Base-by-base conservation (phyloP, 1,139 yeast species). In the Geotrichum australiense region DNA sequence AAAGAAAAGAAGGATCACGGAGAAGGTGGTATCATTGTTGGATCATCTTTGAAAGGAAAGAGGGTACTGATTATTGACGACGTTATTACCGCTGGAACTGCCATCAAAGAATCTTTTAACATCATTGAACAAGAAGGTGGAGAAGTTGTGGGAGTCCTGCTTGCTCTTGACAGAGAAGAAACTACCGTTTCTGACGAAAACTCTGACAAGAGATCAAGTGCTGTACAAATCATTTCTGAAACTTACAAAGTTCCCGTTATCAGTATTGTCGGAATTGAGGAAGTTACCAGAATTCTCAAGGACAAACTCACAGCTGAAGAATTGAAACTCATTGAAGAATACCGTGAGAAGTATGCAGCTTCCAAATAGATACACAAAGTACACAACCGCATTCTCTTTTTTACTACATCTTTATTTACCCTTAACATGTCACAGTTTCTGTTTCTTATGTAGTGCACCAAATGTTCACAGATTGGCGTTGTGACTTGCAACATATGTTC, bases 61-160 rank as follows among this genome's bases (percentile, higher is more conserved):
- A 73, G 71, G 49, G 76, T 87, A 25, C 69, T 91, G 56, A 82
- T 91, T 55, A 86, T 91, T 51, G 98, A 91, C 63, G 98, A 91
- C 57, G 97, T 91, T 39, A 89, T 91, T 78, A 91, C 97, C 47
- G 97, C 98, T 2, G 98, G 98, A 30, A 91, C 97, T 46, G 98
- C 98, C 42, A 87, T 89, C 60, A 83, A 82, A 56, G 97, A 91
- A 65, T 96, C 97, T 0, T 83, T 86, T 53, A 78, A 73, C 41
- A 83, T 91, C 55, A 86, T 91, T 55, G 69, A 69, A 20, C 68
- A 60, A 21, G 91, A 80, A 54, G 69, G 76, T 33, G 98, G 96
- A 41, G 58, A 67, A 18, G 82, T 86, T 25, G 84, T 77, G 33
- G 98, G 94, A 3, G 76, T 87, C 48, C 80, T 87, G 50, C 84